Evolutionary conservation across 106 monocot genomes (phyloP).

Genomic region (Gastrodia elata): DNA sequence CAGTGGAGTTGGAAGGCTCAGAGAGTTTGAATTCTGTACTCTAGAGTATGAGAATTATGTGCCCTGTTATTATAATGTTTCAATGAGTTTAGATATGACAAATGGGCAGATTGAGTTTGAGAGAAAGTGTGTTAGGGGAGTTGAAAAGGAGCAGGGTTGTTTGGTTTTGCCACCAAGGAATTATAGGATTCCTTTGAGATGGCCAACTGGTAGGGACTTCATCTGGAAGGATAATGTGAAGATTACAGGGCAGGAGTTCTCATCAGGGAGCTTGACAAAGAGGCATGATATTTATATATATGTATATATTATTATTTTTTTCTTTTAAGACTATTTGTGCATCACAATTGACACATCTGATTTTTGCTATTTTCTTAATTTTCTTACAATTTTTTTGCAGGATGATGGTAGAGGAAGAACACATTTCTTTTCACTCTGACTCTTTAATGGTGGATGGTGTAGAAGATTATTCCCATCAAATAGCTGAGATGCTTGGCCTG

Average conservation of each 20-base stretch:
- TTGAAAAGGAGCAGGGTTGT: slow-evolving; percentile 19
- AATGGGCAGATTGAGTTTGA: slow-evolving; percentile 26
- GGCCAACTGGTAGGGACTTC: slow-evolving; percentile 85
- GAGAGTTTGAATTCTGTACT: slow-evolving; percentile 55
- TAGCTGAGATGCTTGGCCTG: slow-evolving; percentile 89
- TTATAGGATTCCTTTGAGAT: slow-evolving; percentile 72
- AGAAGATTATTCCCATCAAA: slow-evolving; percentile 90
- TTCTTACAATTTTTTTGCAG: slow-evolving; percentile 22
- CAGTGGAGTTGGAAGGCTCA: slow-evolving; percentile 33
- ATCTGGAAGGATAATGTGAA: slow-evolving; percentile 97
- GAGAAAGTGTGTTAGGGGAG: slow-evolving; percentile 25
- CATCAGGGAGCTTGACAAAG: slow-evolving; percentile 84
- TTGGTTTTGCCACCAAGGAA: slow-evolving; percentile 52
- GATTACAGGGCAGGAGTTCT: slow-evolving; percentile 84
- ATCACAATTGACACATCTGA: not conserved
- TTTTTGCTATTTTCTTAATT: not conserved
- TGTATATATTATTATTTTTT: too few species aligned
- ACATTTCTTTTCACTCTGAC: slow-evolving; percentile 70
- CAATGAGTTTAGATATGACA: slow-evolving; percentile 21
- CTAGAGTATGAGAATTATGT: slow-evolving; percentile 67
- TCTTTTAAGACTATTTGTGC: not conserved
- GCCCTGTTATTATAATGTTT: slow-evolving; percentile 73
- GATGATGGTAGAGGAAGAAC: slow-evolving; percentile 96
- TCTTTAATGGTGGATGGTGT: slow-evolving; percentile 85
- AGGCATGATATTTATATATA: slow-evolving; percentile 36